Evolutionary conservation across 345 rosid species (phyloP), one percentile per base, ranked within the genome.

Genomic region (Bruguiera sexangula): DNA sequence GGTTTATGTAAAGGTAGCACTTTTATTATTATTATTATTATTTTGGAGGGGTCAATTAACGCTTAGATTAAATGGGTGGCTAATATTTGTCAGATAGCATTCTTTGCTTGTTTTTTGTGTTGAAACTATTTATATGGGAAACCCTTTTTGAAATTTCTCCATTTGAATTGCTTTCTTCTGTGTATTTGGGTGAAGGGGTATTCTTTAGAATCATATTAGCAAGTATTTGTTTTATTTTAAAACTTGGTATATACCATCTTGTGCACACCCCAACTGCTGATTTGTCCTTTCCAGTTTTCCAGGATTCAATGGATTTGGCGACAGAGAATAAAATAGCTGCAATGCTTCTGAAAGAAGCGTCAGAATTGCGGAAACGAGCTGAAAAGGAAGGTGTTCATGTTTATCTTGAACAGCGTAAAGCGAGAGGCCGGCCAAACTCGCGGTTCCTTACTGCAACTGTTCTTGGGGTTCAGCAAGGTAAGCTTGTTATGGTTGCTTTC

Each of bases 381-480:
- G 91, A 88, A 72, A 86, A 74, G 69, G 97, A 94, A 66, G 97
- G 96, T 0, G 84, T 89, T 5, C 82, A 84, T 75, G 96, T 80
- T 55, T 92, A 92, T 81, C 96, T 92, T 74, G 76, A 78, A 77
- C 76, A 84, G 75, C 96, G 91, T 62, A 77, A 65, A 24, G 79
- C 74, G 13, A 81, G 97, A 82, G 80, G 81, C 58, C 85, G 93
- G 58, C 94, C 98, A 16, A 93, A 93, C 74, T 85, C 97, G 4
- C 86, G 94, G 66, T 91, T 93, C 80, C 98, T 89, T 39, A 84
- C 87, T 11, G 95, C 98, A n/a, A 91, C 96, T 60, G 93, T 91
- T 73, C 96, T 79, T 66, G 96, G 98, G 31, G 96, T 91, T 56
- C 94, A 91, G 67, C 97, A 93, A 85, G 88, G 97, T 93, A 32